These are phyloP conservation scores for Hippophae gyantsensis DNA, from an alignment of 306 rosid species.

Conservation along the genomic window DNA sequence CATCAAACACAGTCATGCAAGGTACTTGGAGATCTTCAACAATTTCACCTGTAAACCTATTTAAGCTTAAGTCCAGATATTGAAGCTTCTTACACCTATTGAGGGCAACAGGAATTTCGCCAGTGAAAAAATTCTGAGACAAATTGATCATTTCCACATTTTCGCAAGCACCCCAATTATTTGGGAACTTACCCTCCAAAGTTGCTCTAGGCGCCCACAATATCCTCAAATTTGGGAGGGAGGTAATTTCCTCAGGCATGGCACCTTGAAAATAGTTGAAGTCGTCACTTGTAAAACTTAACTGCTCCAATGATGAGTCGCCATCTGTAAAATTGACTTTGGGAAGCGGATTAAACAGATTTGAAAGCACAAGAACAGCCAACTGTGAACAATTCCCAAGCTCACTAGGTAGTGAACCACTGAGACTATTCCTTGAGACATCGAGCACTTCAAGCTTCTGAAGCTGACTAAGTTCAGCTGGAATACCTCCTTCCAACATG, in stretches of 20 bases:
- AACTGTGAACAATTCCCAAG: conserved; percentile 62
- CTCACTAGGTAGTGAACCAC: conserved; percentile 47
- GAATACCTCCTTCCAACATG: conserved; percentile 57
- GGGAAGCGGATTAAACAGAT: conserved; percentile 41
- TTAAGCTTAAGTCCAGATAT: conserved; percentile 58
- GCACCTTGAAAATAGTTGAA: conserved; percentile 69
- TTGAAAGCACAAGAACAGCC: conserved; percentile 69
- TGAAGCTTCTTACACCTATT: conserved; percentile 52
- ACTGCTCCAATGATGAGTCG: conserved; percentile 25
- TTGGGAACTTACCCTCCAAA: conserved; percentile 49
- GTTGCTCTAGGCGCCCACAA: conserved; percentile 86
- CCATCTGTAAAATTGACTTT: conserved; percentile 19
- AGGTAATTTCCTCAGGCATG: conserved; percentile 44
- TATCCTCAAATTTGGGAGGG: conserved; percentile 61
- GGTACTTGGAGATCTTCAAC: conserved; percentile 46
- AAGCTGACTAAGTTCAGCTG: conserved; percentile 53
- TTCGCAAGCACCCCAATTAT: conserved; percentile 58
- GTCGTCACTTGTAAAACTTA: conserved; percentile 35
- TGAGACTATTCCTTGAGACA: conserved; percentile 76
- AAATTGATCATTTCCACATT: conserved; percentile 69
- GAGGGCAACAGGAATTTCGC: conserved; percentile 48
- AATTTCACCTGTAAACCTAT: conserved; percentile 58
- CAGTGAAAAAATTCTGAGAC: conserved; percentile 55
- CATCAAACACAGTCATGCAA: conserved; percentile 69
- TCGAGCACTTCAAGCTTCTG: conserved; percentile 56